Percentiles rank a stretch among this genome's conserved stretches.
Evolutionary conservation across 768 basidiomycete genomes (phyloP).

Genomic region (Hortiboletus campestris): DNA sequence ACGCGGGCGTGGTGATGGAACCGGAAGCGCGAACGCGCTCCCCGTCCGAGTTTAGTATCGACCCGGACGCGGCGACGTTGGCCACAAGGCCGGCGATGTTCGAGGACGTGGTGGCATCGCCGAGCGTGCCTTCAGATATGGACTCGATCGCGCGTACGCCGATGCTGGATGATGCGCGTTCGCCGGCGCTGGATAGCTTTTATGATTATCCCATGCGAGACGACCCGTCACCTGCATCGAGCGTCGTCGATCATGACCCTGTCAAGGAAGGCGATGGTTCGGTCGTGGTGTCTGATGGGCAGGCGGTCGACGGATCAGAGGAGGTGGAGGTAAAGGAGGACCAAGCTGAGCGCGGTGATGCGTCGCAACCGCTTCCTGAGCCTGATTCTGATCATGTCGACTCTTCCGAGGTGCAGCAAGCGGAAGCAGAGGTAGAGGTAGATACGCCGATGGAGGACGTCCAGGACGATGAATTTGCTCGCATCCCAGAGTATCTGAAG

Average conservation of each 20-base stretch:
- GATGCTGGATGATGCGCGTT: constrained; percentile 16
- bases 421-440: constrained; percentile 1
- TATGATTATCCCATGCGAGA: constrained; percentile 24
- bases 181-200: constrained; percentile 25
- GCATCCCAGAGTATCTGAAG: constrained; percentile 55
- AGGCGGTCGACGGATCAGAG: not conserved
- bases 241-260: constrained; percentile 23
- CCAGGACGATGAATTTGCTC: constrained; percentile 34
- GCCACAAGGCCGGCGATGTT: not conserved
- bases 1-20: constrained; percentile 1
- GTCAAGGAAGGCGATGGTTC: constrained; percentile 14
- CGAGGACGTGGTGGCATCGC: constrained; percentile 19
- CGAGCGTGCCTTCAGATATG: constrained; percentile 28
- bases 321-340: not conserved
- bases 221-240: constrained; percentile 30
- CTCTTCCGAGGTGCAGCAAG: not conserved
- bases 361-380: not conserved
- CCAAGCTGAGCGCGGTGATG: not conserved
- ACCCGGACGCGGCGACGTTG: not conserved
- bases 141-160: constrained; percentile 26
- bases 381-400: not conserved
- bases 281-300: not conserved
- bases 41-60: constrained; percentile 11
- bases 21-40: not conserved
- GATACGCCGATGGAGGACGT: constrained; percentile 38